Evolutionary conservation across 2,329 filamentous ascomycete species (phyloP), one percentile per base, ranked within the genome.

Genomic region (Ophiostoma sp.): DNA sequence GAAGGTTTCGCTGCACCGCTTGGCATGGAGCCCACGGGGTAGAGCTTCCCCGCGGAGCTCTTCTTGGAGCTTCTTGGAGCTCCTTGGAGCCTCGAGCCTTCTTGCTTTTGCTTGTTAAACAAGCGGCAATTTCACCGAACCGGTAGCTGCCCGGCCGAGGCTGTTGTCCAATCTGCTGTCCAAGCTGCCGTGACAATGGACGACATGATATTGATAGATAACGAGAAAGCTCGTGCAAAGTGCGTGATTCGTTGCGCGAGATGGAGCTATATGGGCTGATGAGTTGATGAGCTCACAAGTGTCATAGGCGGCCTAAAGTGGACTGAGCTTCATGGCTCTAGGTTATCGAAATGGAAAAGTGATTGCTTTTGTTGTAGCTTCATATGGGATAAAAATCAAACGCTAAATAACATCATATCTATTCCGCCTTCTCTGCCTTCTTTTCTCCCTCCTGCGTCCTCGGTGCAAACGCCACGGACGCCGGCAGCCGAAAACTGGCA

Each of bases 401-500:
- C 61, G 61, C 61, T 42, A 66, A 25, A 45, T 28, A 22, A 1
- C 61, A 66, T 8, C 22, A 5, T 4, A 11, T 45, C 61, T 22
- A 25, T 19, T 45, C 22, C 8, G 8, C 25, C 48, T 68, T 39
- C 12, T 57, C 71, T 39, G n/a, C 33, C 48, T 25, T 57, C 25
- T 36, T 17, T n/a, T 52, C 50, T 5, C 3, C 55, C 33, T 19
- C 50, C 57, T 64, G 39, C 15, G 8, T 48, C 64, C 64, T 69
- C 15, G 83, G 76, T 31, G 88, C 86, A 83, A 97, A 98, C 17
- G 95, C 96, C 6, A 98, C 93, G 78, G 93, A 90, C 45, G 85
- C 83, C 1, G 96, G 96, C 74, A 99, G 80, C 75, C 94, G 89
- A 83, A 99, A 98, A 77, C 90, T 97, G 39, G 94, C 95, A 81